Evolutionary conservation across 345 rosid genomes (phyloP), one percentile per base, ranked within the genome.

Genomic region (Dimocarpus longan): DNA sequence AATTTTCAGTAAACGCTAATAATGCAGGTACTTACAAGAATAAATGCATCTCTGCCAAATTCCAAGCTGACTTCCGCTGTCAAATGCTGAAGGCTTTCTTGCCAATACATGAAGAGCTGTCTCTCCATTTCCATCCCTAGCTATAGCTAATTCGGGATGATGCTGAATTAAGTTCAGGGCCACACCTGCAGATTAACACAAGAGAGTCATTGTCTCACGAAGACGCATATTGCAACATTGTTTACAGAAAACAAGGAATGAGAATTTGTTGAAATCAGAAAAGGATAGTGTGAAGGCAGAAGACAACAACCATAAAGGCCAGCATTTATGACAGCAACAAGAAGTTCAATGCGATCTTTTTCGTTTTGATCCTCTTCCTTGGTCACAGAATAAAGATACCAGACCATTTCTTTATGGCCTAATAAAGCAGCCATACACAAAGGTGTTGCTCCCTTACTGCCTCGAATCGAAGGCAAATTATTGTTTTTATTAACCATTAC

Each of bases 81-180:
- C 42, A 28, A 66, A 57, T 52, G 71, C 79, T 13, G 26, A 48
- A 66, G 84, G 70, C 26, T 82, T 79, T 22, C 76, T 48, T 24
- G 82, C 76, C 69, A 79, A 39, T 62, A 73, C 71, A 48, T 75
- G 78, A 75, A 75, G 78, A 26, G 78, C 78, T 44, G 78, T 75
- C 70, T 75, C 78, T 64, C 70, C 60, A 44, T 75, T 75, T 28
- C 78, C 62, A 46, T 75, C 78, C 78, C 89, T 65, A 11, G 63
- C 73, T 11, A 69, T 63, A 42, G 88, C 87, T 82, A 88, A 76
- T n/a, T 69, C 50, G 7, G 87, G 88, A n/a, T 78, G 70, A 54
- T 60, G 46, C 66, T 65, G 78, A 72, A 88, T 76, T 39, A 88
- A 76, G 68, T 43, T 52, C 15, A 84, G 71, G 1, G 90, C 90